Evolutionary conservation across 495 filamentous ascomycete species (phyloP).

Genomic region (Aspergillus ellipticus): DNA sequence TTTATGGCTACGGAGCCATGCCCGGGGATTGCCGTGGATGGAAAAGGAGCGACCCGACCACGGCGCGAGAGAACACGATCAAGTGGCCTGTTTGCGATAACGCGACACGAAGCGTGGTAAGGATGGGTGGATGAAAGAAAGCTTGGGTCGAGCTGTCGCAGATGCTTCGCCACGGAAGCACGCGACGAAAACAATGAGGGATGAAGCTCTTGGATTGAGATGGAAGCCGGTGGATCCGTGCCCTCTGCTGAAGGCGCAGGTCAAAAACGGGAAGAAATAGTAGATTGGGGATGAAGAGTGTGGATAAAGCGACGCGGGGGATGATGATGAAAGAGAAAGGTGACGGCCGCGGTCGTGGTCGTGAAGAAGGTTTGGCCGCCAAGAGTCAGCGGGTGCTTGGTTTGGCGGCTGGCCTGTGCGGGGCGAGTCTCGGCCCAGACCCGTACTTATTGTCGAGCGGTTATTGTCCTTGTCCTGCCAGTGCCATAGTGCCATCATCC

Average conservation of each 20-base stretch:
- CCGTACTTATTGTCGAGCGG: no score
- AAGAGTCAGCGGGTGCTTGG: neutral
- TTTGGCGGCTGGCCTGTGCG: constrained; percentile 15
- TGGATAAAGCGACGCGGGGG: neutral
- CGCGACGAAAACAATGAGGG: constrained; percentile 2
- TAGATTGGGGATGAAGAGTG: neutral
- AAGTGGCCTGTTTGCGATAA: neutral
- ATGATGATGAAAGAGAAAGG: constrained; percentile 11
- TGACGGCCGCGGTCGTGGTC: constrained; percentile 1
- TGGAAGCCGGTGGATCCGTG: neutral
- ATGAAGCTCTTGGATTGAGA: neutral
- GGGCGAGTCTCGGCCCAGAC: constrained; percentile 17
- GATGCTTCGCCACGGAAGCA: constrained; percentile 1
- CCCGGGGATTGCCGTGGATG: constrained; percentile 14
- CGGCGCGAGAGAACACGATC: neutral
- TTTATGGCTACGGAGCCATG: constrained; percentile 33
- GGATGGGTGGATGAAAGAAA: neutral
- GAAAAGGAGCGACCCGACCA: neutral
- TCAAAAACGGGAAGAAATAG: neutral
- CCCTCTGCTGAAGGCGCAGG: neutral
- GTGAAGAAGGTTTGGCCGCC: constrained; percentile 12
- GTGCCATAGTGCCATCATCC: no score
- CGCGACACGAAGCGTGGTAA: neutral
- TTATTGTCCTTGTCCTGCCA: neutral
- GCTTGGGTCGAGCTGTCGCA: neutral